Base-by-base conservation (phyloP, 148 eudicot species). In the Cornus controversa region DNA sequence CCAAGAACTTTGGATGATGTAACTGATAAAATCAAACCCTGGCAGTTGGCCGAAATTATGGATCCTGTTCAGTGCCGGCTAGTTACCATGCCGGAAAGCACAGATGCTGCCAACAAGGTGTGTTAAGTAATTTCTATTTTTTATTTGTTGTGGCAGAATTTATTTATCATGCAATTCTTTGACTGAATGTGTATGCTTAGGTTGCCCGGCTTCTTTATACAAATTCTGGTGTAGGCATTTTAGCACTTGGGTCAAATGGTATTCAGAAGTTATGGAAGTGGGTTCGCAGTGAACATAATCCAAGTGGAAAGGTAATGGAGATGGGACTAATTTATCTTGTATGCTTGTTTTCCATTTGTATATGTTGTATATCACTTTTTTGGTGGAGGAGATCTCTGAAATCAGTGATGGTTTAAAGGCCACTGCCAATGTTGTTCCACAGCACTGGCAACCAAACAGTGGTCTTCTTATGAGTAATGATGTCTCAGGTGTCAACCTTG, bases 381-480 rank as follows among this genome's bases (percentile, higher is more conserved):
- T 34, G 34, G 22, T 65, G 65, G 37, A 66, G 29, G 67, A 77
- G 63, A 62, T 72, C 81, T 81, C 87, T 88, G 47, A 85, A 78
- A 13, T 70, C 11, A 22, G 57, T 72, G 42, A 26, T 40, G 74
- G 75, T 88, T 82, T 81, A 66, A 67, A 96, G 99, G 99, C 99
- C 86, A 96, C 94, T 74, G 94, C 99, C 80, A 88, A 79, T 89
- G 89, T 89, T 73, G 82, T 79, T 81, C 99, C 99, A 36, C 99
- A 93, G 72, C 92, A 87, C 78, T 96, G 99, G 99, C 97, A 90
- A 82, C 99, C 99, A 75, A 88, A 84, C 88, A 96, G 97, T 86
- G 99, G 99, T 78, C 94, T 93, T 86, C 77, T 89, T 78, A 96
- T 96, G 99, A 85, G 82, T 23, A 96, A 96, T 86, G 98, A 96